Percentiles rank a stretch among this genome's conserved stretches.
Conservation (phyloP, 2,329 filamentous ascomycete genomes). For the Fusarium falciforme region DNA sequence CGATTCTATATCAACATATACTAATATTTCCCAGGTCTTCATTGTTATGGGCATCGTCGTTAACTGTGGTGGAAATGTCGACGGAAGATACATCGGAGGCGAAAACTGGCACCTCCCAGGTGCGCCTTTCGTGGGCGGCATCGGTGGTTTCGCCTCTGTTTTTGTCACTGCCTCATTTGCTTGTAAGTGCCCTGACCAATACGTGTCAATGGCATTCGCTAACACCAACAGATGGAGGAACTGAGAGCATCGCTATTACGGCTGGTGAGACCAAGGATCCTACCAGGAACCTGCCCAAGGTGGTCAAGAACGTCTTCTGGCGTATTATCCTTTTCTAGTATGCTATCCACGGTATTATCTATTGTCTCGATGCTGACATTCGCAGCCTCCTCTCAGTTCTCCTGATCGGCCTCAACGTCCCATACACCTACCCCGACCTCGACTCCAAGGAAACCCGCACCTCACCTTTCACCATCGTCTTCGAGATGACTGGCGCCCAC, state of each 20-base stretch:
- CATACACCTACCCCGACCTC: constrained; percentile 59
- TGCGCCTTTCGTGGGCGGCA: constrained; percentile 73
- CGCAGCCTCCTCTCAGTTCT: constrained; percentile 53
- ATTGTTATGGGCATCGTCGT: constrained; percentile 70
- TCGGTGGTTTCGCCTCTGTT: constrained; percentile 72
- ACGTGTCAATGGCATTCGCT: neutral
- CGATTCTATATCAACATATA: too few species aligned
- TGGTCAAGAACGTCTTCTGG: constrained; percentile 75
- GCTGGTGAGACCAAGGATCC: constrained; percentile 75
- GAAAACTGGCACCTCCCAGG: constrained; percentile 68
- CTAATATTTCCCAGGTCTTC: constrained; percentile 57
- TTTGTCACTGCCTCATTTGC: constrained; percentile 68
- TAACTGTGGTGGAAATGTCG: constrained; percentile 64
- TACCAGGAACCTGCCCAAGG: constrained; percentile 68
- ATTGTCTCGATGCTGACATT: neutral
- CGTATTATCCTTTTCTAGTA: constrained; percentile 66
- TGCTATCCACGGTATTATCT: neutral
- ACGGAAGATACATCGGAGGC: constrained; percentile 67
- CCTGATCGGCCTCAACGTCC: constrained; percentile 67
- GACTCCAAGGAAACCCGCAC: constrained; percentile 48
- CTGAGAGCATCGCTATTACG: constrained; percentile 73
- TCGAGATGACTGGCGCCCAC: constrained; percentile 65
- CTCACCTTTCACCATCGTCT: constrained; percentile 67
- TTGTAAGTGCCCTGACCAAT: constrained; percentile 51
- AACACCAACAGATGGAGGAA: constrained; percentile 56